phyloP scores from a whole-genome alignment of 2,329 filamentous ascomycete genomes.

The Clarireedia paspali region DNA sequence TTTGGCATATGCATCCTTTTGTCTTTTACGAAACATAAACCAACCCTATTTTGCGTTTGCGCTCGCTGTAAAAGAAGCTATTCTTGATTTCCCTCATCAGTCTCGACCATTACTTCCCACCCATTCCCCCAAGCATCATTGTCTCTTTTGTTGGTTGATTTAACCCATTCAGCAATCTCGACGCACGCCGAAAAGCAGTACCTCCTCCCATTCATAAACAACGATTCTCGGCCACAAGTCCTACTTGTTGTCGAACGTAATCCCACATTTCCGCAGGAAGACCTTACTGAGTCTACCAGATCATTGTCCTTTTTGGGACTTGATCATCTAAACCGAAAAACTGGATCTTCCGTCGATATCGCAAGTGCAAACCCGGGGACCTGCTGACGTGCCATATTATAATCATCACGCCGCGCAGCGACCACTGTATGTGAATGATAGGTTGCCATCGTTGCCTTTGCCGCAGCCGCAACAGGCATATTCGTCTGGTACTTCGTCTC shows the following conservation, averaged over 20 bases:
- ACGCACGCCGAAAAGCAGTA: neutral
- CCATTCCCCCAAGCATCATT: constrained; percentile 16
- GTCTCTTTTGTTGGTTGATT: neutral
- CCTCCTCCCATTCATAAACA: neutral
- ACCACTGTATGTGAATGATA: constrained; percentile 63
- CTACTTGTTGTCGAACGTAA: constrained; percentile 7
- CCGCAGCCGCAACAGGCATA: constrained; percentile 56
- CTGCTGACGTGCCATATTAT: constrained; percentile 63
- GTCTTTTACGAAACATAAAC: constrained; percentile 24
- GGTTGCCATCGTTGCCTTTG: constrained; percentile 62
- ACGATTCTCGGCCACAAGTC: constrained; percentile 5
- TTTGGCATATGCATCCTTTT: constrained; percentile 23
- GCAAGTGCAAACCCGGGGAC: constrained; percentile 73
- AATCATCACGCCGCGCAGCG: constrained; percentile 57
- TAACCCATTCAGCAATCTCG: constrained; percentile 4
- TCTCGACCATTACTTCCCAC: constrained; percentile 2
- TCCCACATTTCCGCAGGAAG: constrained; percentile 8
- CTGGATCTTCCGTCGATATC: constrained; percentile 89
- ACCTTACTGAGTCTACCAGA: constrained; percentile 21
- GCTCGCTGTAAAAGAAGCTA: constrained; percentile 20
- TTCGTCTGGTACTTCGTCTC: constrained; percentile 65
- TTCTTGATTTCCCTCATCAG: constrained; percentile 5
- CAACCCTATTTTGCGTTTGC: constrained; percentile 15
- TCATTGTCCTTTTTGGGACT: constrained; percentile 27
- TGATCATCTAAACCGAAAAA: constrained; percentile 60